Evolutionary conservation across 1,139 yeast genomes (phyloP), one percentile per base, ranked within the genome.

Genomic region (Candida tetrigidarum): DNA sequence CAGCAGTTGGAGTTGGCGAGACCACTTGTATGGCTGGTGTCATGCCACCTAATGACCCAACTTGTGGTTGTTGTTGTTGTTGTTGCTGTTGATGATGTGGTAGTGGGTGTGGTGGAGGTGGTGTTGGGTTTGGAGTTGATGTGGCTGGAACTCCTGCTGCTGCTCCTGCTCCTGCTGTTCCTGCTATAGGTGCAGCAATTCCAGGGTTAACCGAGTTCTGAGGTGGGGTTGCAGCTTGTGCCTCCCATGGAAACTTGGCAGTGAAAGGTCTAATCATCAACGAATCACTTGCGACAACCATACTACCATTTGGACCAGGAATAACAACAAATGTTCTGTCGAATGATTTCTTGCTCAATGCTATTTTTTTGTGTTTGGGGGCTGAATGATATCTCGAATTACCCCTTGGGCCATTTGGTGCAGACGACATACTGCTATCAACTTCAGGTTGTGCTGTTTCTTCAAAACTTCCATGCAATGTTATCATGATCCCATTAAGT

Each of bases 281-380:
- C 58, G 87, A 65, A 64, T 93, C 99, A 41, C 96, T 85, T 11
- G 96, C 97, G 27, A 93, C 83, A 16, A 92, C 74, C 74, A 89
- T 83, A 36, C 81, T 69, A 4, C 89, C 90, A 51, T 76, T 75
- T 14, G 84, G 80, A 2, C 83, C 84, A 1, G 93, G 95, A 4
- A 88, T 81, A 25, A 90, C 80, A n/a, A 89, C 74, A 62, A 93
- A 84, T 0, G 86, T 77, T 59, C 99, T 78, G 63, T 93, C 98
- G 64, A 93, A 93, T n/a, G 93, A 81, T 60, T 93, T 85, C 51
- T 74, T 72, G 22, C 80, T 68, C 37, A 86, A 66, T n/a, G 76
- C 64, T 28, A 74, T 66, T 43, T 73, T 71, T 44, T 68, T 67
- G 25, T 59, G 64, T 46, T 65, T 64, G 37, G 58, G 50, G 38